These are phyloP conservation scores for Penicillium sp. DNA, from an alignment of 2,329 filamentous ascomycete species.

Conservation along the genomic window DNA sequence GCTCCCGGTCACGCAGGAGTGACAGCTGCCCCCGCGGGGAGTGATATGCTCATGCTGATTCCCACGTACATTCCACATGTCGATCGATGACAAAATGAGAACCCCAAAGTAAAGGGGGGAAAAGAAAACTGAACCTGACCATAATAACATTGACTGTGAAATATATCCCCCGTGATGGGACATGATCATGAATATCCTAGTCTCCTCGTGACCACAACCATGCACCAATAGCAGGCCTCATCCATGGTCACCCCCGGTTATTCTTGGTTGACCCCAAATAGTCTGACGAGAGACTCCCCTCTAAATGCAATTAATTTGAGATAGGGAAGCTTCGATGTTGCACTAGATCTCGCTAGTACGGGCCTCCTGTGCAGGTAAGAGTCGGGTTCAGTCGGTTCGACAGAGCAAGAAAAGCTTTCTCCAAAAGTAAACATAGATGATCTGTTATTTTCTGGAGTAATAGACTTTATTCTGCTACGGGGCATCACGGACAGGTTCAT, in stretches of 20 bases:
- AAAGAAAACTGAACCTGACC: background rate
- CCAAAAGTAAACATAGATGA: background rate
- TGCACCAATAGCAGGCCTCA: background rate
- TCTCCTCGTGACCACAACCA: background rate
- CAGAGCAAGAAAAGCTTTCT: too few species aligned
- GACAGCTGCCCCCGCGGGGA: background rate
- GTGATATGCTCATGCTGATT: slow-evolving; percentile 3
- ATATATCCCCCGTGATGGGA: slow-evolving; percentile 5
- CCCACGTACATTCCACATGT: slow-evolving; percentile 16
- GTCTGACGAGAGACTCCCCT: too few species aligned
- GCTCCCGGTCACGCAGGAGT: slow-evolving; percentile 8
- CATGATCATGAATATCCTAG: background rate
- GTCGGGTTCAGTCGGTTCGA: background rate
- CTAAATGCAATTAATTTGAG: background rate
- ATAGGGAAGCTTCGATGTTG: background rate
- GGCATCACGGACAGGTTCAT: background rate
- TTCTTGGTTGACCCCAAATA: background rate
- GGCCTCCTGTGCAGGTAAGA: background rate
- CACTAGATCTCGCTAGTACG: background rate
- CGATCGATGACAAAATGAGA: slow-evolving; percentile 11
- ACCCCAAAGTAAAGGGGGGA: background rate
- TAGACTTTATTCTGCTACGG: too few species aligned
- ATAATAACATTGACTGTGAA: background rate
- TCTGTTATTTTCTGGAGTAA: background rate
- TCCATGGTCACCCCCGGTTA: background rate